These are phyloP conservation scores for Oropetium thomaeum DNA, from an alignment of 176 grass and related monocot species.

Conservation along the genomic window DNA sequence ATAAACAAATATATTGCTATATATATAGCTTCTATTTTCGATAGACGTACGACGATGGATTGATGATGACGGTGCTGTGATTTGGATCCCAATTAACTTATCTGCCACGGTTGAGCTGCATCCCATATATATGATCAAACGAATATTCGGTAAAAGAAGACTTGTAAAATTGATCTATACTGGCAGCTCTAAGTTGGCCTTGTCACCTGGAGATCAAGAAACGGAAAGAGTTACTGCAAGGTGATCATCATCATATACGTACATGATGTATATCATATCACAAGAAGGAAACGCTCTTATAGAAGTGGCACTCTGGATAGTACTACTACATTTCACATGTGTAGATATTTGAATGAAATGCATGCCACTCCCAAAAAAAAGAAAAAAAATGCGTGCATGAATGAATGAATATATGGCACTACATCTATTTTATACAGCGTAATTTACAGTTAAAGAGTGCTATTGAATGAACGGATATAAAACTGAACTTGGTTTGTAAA, in stretches of 20 bases:
- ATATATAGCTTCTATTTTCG: conserved; percentile 7
- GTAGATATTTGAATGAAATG: not conserved
- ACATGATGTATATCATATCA: not conserved
- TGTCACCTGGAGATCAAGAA: conserved; percentile 37
- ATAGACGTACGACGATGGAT: conserved; percentile 1
- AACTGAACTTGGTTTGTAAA: not conserved
- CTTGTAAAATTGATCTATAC: not conserved
- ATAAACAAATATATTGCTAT: conserved; percentile 23
- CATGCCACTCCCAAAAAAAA: too few relatives aligned
- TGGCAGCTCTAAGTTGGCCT: conserved; percentile 36
- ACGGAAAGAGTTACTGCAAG: not conserved
- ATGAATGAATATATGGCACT: not conserved
- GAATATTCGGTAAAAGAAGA: conserved; percentile 11
- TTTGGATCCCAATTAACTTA: conserved; percentile 2
- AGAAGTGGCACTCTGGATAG: too few relatives aligned
- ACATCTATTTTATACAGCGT: not conserved
- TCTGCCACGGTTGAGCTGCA: conserved; percentile 19
- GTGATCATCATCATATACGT: not conserved
- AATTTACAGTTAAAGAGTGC: not conserved
- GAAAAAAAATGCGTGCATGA: too few relatives aligned
- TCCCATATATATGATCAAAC: conserved; percentile 32
- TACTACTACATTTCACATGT: not conserved
- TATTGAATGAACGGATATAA: not conserved
- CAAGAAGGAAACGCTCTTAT: too few relatives aligned
- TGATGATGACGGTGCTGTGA: not conserved